phyloP scores from a whole-genome alignment of 345 rosid species.

The Carallia brachiata region DNA sequence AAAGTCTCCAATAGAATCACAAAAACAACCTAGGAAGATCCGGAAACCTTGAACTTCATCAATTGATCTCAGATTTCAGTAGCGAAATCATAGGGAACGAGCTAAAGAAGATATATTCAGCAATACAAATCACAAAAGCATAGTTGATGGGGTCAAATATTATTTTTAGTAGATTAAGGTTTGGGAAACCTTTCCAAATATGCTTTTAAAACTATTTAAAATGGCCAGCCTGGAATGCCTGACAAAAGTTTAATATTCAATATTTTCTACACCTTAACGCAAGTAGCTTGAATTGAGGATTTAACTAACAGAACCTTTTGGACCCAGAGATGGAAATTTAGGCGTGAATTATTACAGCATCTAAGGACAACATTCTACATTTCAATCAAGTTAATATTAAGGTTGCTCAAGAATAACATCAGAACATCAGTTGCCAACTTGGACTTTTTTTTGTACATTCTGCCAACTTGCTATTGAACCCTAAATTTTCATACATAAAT shows the following conservation, averaged over 20 bases:
- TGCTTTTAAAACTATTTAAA: neutral
- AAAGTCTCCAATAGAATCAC: constrained; percentile 2
- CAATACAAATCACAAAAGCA: too few species aligned
- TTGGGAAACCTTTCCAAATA: neutral
- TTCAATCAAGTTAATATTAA: neutral
- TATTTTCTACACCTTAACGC: neutral
- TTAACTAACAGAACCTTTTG: neutral
- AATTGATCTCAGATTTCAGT: neutral
- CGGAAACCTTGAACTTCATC: neutral
- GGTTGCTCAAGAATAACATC: neutral
- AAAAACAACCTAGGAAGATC: constrained; percentile 10
- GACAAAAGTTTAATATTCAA: neutral
- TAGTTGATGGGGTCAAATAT: neutral
- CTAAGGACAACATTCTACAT: neutral
- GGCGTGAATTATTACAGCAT: too few species aligned
- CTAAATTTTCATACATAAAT: neutral
- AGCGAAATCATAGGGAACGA: neutral
- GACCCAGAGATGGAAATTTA: too few species aligned
- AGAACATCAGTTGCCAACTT: neutral
- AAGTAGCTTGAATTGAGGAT: neutral
- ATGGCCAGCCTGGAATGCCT: constrained; percentile 1
- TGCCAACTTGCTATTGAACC: neutral
- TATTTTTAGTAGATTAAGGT: neutral
- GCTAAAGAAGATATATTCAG: too few species aligned
- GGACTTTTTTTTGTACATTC: too few species aligned